phyloP scores from a whole-genome alignment of 2,329 filamentous ascomycete species.

The Cryphonectria parasitica region DNA sequence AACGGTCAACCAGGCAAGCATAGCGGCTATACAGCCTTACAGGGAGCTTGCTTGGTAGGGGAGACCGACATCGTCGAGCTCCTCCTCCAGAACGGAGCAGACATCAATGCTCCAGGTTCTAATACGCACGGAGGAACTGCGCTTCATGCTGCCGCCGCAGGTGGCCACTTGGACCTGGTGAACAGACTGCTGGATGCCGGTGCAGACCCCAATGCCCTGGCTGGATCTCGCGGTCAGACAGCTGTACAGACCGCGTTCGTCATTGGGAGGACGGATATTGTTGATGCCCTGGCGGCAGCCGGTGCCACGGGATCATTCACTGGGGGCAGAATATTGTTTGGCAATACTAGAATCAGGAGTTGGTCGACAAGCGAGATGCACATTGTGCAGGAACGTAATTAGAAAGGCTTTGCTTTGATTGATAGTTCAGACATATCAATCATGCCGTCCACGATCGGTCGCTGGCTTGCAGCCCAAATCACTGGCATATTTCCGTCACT shows the following conservation, averaged over 20 bases:
- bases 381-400: not conserved
- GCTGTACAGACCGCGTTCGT: constrained; percentile 25
- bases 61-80: constrained; percentile 39
- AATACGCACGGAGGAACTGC: constrained; percentile 31
- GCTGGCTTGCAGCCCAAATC: not conserved
- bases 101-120: constrained; percentile 34
- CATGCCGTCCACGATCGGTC: not conserved
- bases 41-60: constrained; percentile 41
- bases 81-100: constrained; percentile 32
- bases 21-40: constrained; percentile 40
- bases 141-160: constrained; percentile 30
- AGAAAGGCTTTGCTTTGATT: not conserved
- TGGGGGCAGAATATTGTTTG: constrained; percentile 9
- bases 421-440: not conserved
- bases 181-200: constrained; percentile 27
- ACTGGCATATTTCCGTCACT: not conserved
- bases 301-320: constrained; percentile 9
- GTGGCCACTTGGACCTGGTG: constrained; percentile 29
- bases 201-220: constrained; percentile 18
- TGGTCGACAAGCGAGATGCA: constrained; percentile 7
- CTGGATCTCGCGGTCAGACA: constrained; percentile 25
- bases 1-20: constrained; percentile 30
- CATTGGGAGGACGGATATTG: constrained; percentile 15
- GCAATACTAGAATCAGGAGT: not conserved
- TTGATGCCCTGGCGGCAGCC: not conserved